phyloP scores from a whole-genome alignment of 2,329 filamentous ascomycete species.

The Diaporthe destruens region DNA sequence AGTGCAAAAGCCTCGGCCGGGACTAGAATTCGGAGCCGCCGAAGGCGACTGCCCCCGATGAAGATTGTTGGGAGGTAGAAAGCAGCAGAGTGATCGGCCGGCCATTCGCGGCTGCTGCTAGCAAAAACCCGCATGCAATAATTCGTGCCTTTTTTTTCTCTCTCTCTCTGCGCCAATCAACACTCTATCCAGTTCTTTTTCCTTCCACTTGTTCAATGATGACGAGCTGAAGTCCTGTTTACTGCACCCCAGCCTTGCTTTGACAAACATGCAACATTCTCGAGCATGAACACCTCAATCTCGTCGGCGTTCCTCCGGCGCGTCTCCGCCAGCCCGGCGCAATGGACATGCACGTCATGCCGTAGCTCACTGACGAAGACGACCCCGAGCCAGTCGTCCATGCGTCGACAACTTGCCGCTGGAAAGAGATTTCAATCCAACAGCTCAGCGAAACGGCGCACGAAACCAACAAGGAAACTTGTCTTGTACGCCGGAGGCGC shows the following conservation, averaged over 20 bases:
- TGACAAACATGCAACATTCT: conserved; percentile 8
- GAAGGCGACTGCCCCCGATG: conserved; percentile 12
- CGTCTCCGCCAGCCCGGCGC: conserved; percentile 30
- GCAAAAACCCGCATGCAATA: conserved; percentile 30
- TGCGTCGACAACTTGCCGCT: conserved; percentile 11
- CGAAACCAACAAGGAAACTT: conserved; percentile 49
- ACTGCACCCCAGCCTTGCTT: neutral
- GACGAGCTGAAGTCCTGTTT: conserved; percentile 14
- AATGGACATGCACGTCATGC: conserved; percentile 41
- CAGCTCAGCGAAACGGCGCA: conserved; percentile 13
- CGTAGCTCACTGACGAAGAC: conserved; percentile 24
- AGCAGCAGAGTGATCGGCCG: conserved; percentile 14
- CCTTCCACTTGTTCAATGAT: neutral
- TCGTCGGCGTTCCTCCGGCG: conserved; percentile 36
- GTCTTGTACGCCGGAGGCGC: conserved; percentile 66
- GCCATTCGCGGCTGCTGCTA: conserved; percentile 13
- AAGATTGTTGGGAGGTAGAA: conserved; percentile 32
- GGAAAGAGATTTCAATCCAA: conserved; percentile 31
- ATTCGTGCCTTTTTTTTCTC: neutral
- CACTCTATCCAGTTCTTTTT: neutral
- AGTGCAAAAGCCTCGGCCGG: conserved; percentile 11
- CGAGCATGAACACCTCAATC: conserved; percentile 40
- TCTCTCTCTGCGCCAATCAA: neutral
- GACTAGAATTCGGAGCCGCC: conserved; percentile 13
- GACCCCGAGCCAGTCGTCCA: neutral